Conservation (phyloP, 1,284 basidiomycete genomes). For the Fomitopsis pinicola region DNA sequence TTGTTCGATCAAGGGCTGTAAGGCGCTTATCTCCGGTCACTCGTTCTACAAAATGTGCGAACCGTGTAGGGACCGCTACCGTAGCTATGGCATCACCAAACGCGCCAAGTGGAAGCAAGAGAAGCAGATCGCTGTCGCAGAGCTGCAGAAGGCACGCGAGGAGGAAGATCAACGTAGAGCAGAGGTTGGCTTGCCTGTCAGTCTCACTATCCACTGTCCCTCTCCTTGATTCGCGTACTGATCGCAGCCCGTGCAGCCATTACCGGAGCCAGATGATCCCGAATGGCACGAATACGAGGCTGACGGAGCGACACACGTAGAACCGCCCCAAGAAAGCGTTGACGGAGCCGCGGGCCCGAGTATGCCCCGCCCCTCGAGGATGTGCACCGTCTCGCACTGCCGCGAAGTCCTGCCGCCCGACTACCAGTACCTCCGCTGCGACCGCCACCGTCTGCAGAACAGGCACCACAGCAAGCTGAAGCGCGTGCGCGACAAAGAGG, state of each 20-base stretch:
- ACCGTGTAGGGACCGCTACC: conserved; percentile 44
- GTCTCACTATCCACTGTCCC: neutral
- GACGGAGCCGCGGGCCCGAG: neutral
- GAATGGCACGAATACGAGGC: conserved; percentile 3
- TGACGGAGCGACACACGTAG: neutral
- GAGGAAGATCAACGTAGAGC: conserved; percentile 37
- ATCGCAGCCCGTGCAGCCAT: neutral
- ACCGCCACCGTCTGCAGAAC: conserved; percentile 50
- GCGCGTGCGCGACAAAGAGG: conserved; percentile 41
- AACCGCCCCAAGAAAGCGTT: neutral
- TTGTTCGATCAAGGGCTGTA: conserved; percentile 55
- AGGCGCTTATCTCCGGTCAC: conserved; percentile 32
- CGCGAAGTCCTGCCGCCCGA: conserved; percentile 43
- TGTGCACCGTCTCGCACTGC: conserved; percentile 58
- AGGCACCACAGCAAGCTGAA: conserved; percentile 50
- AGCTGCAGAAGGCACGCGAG: conserved; percentile 32
- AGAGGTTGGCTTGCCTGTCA: conserved; percentile 28
- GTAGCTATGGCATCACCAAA: conserved; percentile 50
- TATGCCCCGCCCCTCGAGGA: conserved; percentile 29
- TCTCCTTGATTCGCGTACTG: neutral
- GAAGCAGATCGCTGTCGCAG: conserved; percentile 38
- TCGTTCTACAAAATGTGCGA: conserved; percentile 56
- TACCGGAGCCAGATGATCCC: neutral
- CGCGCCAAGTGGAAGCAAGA: conserved; percentile 49
- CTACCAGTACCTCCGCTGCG: conserved; percentile 49